Evolutionary conservation across 73 alveolate genomes (phyloP).

Genomic region (Symbiodinium pilosum): DNA sequence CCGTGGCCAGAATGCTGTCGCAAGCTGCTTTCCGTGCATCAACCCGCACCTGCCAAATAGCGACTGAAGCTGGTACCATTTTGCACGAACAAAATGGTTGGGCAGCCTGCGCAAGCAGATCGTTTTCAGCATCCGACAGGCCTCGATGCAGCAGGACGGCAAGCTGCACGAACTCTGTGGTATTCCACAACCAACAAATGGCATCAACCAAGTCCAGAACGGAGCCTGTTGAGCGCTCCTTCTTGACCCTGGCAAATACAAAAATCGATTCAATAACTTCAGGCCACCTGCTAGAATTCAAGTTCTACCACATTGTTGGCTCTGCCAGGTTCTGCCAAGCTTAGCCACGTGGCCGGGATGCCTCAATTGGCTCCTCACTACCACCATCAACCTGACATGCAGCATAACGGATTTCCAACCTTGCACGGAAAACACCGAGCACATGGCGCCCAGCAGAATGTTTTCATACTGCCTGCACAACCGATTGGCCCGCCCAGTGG

Average conservation of each 20-base stretch:
- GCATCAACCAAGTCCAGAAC: too few relatives aligned
- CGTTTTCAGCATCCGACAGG: background rate
- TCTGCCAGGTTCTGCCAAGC: too few relatives aligned
- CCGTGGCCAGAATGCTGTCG: background rate
- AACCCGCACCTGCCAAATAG: background rate
- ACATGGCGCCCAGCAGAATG: background rate
- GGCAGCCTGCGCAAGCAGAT: background rate
- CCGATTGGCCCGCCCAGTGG: too few relatives aligned
- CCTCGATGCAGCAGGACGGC: background rate
- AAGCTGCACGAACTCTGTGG: too few relatives aligned
- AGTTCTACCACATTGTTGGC: too few relatives aligned
- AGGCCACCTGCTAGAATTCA: too few relatives aligned
- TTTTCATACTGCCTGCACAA: background rate
- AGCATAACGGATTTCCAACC: background rate
- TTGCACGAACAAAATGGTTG: too few relatives aligned
- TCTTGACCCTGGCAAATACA: too few relatives aligned
- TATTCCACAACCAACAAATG: too few relatives aligned
- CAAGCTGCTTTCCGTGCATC: background rate
- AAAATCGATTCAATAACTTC: too few relatives aligned
- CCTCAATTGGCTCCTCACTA: background rate
- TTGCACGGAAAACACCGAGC: background rate
- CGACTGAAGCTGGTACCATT: background rate
- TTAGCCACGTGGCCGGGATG: background rate
- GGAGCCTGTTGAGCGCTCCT: too few relatives aligned
- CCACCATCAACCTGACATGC: background rate